Percentiles rank a stretch among this genome's conserved stretches.
Evolutionary conservation across 2,329 filamentous ascomycete genomes (phyloP).

Genomic region (Arthrinium phaeospermum): DNA sequence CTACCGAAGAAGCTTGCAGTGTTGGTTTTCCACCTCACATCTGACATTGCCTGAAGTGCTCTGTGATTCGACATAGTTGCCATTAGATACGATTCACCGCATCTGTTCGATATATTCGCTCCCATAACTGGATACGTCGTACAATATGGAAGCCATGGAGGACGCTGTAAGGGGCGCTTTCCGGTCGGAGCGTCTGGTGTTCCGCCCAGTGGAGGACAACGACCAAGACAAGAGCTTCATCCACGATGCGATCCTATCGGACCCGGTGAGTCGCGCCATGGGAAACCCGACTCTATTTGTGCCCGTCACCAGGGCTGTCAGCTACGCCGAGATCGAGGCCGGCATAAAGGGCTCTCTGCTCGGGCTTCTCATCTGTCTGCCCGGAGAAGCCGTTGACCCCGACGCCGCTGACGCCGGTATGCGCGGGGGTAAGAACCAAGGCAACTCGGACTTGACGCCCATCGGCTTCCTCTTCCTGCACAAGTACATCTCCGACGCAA

Average conservation of each 20-base stretch:
- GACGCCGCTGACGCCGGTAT: neutral
- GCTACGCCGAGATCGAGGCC: conserved; percentile 25
- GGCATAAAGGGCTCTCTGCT: conserved; percentile 25
- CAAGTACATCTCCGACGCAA: neutral
- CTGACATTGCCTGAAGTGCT: neutral
- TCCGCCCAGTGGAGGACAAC: conserved; percentile 33
- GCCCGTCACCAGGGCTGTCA: conserved; percentile 25
- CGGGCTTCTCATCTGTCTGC: conserved; percentile 31
- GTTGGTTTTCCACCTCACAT: too few species aligned
- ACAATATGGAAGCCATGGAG: conserved; percentile 25
- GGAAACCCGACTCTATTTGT: conserved; percentile 20
- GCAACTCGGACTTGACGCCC: neutral
- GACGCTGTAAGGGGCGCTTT: conserved; percentile 28
- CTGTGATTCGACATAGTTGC: neutral
- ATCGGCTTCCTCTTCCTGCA: conserved; percentile 6
- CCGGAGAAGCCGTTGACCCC: neutral
- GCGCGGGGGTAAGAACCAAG: neutral
- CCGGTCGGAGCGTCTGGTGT: conserved; percentile 33
- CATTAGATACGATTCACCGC: neutral
- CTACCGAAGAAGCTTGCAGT: neutral
- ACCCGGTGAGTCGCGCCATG: conserved; percentile 20
- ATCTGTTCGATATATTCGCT: neutral
- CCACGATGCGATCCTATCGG: conserved; percentile 24
- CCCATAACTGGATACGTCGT: too few species aligned
- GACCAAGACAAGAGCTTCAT: conserved; percentile 30